Base-by-base conservation (phyloP, 2,329 filamentous ascomycete genomes). In the Cercospora janseana region DNA sequence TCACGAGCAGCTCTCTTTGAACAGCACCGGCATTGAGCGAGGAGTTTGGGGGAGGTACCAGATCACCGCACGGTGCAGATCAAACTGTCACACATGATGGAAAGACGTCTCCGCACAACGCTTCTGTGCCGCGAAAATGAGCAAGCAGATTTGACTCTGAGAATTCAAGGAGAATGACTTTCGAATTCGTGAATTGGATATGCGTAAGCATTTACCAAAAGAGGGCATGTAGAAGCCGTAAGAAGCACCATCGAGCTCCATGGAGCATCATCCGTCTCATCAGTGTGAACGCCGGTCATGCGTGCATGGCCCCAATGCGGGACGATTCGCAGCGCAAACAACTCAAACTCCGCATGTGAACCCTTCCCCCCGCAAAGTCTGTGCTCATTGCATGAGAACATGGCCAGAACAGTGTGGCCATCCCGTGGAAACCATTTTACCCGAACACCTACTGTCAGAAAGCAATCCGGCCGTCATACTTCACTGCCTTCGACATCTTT, bases 401-500 rank as follows among this genome's bases (percentile, higher is more conserved):
- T 21, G 24, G 12, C 34, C n/a, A 38, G 34, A 23, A n/a, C 34
- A 20, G 21, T 18, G 20, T 12, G 20, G 34, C 34, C n/a, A n/a
- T 38, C 18, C 34, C 34, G n/a, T 21, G 7, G n/a, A 20, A 34
- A 18, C n/a, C 34, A 18, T 21, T 38, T 38, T 21, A 38, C 40
- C 40, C 13, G 26, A 43, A 43, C 40, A 26, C 43, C 29, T 12
- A 10, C n/a, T 28, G 20, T 18, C 20, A n/a, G 18, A 46, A 12
- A 20, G 15, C 18, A 3, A 23, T n/a, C 18, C 34, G 34, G 21
- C 40, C 21, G 12, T 24, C 31, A 46, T 23, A 46, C 40, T 6
- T 43, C 40, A 9, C 55, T 57, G 35, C 29, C 57, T 27, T 50
- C 46, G 13, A 42, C 51, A 28, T 54, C 44, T 46, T 60, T 59